Percentiles rank a stretch among this genome's conserved stretches.
These are phyloP conservation scores for Verticillium isaacii DNA, from an alignment of 2,329 filamentous ascomycete species.

Conservation along the genomic window DNA sequence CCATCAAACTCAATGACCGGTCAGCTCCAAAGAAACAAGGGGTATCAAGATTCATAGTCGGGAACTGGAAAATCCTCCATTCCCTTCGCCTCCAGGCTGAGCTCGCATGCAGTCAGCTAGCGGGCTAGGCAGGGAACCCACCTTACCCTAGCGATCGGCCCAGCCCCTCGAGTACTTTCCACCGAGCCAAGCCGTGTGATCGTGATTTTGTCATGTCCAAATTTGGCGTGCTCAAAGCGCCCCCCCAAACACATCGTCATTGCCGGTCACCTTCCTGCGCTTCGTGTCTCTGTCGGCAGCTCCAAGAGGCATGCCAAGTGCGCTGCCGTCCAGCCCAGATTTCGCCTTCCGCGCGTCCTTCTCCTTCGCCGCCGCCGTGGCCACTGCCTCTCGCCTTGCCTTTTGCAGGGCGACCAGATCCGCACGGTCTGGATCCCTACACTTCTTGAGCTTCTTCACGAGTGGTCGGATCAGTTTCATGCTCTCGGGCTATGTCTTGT, in stretches of 20 bases:
- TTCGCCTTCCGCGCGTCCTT: constrained; percentile 28
- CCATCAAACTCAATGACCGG: neutral
- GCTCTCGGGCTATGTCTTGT: constrained; percentile 36
- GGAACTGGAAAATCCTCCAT: neutral
- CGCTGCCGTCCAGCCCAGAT: constrained; percentile 8
- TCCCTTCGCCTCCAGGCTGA: neutral
- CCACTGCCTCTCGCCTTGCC: constrained; percentile 52
- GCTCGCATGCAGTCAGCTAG: neutral
- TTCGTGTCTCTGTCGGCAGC: constrained; percentile 34
- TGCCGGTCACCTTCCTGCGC: constrained; percentile 36
- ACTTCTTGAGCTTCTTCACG: constrained; percentile 66
- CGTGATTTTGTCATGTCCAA: too few relatives aligned
- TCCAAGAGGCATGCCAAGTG: neutral
- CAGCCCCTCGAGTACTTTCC: neutral
- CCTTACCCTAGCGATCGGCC: neutral
- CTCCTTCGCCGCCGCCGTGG: constrained; percentile 3
- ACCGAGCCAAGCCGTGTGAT: too few relatives aligned
- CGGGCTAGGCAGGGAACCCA: neutral
- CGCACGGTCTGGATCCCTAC: constrained; percentile 68
- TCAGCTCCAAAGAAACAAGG: neutral
- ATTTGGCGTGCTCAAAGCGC: constrained; percentile 21
- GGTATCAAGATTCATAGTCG: neutral
- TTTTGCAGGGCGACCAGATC: constrained; percentile 67
- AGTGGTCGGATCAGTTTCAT: constrained; percentile 51
- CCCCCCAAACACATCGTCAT: constrained; percentile 44